phyloP scores from a whole-genome alignment of 2,329 filamentous ascomycete species.

The Neopestalotiopsis sp. region DNA sequence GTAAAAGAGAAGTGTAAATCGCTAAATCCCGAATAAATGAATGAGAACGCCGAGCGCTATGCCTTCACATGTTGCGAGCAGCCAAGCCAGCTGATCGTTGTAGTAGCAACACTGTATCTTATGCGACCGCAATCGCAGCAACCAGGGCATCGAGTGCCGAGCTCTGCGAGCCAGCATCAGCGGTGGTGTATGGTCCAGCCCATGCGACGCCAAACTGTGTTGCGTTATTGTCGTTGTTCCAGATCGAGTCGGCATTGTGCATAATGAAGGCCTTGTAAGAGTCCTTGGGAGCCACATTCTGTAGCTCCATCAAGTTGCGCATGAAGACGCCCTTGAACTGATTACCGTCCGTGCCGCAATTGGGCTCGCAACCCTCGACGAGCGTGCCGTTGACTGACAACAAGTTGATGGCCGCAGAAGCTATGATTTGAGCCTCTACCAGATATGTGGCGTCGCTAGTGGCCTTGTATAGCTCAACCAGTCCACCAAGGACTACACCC shows the following conservation, averaged over 20 bases:
- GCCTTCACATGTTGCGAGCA: background rate
- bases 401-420: constrained; percentile 53
- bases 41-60: constrained; percentile 1
- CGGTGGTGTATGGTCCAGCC: constrained; percentile 34
- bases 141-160: constrained; percentile 37
- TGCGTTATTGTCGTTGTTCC: constrained; percentile 38
- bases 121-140: constrained; percentile 34
- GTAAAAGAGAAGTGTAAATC: background rate
- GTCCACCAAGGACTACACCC: constrained; percentile 57
- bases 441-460: constrained; percentile 48
- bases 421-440: constrained; percentile 51
- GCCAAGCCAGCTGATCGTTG: background rate
- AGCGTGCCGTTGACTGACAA: constrained; percentile 54
- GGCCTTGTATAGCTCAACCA: constrained; percentile 55
- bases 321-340: constrained; percentile 77
- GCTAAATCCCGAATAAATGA: background rate
- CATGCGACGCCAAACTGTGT: constrained; percentile 36
- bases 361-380: constrained; percentile 59
- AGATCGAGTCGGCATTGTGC: constrained; percentile 41
- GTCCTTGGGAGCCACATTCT: constrained; percentile 51
- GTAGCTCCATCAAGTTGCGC: constrained; percentile 65
- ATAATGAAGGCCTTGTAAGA: constrained; percentile 45
- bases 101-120: background rate
- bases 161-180: constrained; percentile 35
- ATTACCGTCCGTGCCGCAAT: constrained; percentile 55